Evolutionary conservation across 352 stramenopile genomes (phyloP).

Genomic region (Phytopythium boreale): DNA sequence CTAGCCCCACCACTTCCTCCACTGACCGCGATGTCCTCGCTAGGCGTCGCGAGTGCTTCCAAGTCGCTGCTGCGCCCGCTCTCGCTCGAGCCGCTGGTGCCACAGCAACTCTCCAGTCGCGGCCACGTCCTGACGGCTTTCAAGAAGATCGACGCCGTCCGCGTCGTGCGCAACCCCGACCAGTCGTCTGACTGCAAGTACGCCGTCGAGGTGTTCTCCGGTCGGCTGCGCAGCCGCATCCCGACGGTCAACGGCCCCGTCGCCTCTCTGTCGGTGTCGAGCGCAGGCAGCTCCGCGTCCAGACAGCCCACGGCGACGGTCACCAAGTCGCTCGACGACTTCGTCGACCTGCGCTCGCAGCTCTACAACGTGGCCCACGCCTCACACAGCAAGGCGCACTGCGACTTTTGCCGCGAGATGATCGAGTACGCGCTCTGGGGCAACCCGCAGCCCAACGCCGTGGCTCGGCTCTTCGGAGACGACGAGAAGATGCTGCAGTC

Average conservation of each 20-base stretch:
- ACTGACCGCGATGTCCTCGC: background rate
- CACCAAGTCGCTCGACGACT: conserved; percentile 13
- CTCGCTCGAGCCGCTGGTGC: conserved; percentile 21
- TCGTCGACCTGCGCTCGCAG: conserved; percentile 12
- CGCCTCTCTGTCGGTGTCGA: background rate
- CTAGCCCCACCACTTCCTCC: too few relatives aligned
- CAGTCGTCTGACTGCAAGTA: background rate
- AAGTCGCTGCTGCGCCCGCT: conserved; percentile 15
- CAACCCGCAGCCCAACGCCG: background rate
- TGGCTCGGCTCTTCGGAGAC: conserved; percentile 19
- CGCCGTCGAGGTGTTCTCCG: background rate
- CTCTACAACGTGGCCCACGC: conserved; percentile 14
- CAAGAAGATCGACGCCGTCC: conserved; percentile 24
- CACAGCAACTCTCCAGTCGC: conserved; percentile 17
- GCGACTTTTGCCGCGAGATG: conserved; percentile 16
- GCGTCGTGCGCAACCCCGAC: conserved; percentile 13
- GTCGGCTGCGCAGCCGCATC: conserved; percentile 7
- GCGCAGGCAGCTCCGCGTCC: background rate
- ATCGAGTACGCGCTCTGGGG: conserved; percentile 9
- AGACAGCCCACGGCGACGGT: background rate
- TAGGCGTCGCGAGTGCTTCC: background rate
- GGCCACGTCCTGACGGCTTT: conserved; percentile 20
- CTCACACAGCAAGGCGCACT: conserved; percentile 10
- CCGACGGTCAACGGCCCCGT: background rate
- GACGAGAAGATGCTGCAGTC: conserved; percentile 8